Conservation (phyloP, 805 yeast genomes). For the Candida stauntonica region DNA sequence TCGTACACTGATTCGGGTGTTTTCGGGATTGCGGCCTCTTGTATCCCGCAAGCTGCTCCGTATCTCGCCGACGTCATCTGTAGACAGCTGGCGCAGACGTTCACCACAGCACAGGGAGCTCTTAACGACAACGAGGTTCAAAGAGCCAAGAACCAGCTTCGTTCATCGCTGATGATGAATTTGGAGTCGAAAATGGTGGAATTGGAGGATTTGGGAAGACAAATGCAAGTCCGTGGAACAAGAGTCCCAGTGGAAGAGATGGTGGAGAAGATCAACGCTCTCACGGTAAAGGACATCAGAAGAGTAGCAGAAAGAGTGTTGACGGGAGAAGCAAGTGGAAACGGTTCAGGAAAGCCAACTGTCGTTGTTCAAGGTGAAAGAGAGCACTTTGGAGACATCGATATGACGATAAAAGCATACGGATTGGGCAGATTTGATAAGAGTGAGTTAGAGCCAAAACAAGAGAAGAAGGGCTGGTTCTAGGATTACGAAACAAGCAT, state of each 20-base stretch:
- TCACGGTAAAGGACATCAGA: conserved; percentile 64
- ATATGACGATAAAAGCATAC: conserved; percentile 54
- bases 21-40: conserved; percentile 82
- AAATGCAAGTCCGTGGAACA: conserved; percentile 77
- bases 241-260: conserved; percentile 75
- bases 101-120: conserved; percentile 53
- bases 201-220: conserved; percentile 93
- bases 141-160: conserved; percentile 90
- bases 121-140: conserved; percentile 68
- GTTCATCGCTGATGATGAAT: conserved; percentile 85
- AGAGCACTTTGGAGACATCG: conserved; percentile 81
- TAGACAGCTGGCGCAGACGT: conserved; percentile 50
- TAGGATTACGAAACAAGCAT: no score
- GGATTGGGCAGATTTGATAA: conserved; percentile 45
- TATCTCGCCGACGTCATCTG: conserved; percentile 77
- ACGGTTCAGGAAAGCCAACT: conserved; percentile 68
- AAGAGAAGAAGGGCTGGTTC: not conserved
- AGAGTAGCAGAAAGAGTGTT: conserved; percentile 72
- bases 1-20: conserved; percentile 87
- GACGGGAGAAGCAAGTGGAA: conserved; percentile 52
- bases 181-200: conserved; percentile 91
- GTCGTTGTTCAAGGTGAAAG: conserved; percentile 87
- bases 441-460: conserved; percentile 1
- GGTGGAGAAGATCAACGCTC: conserved; percentile 67
- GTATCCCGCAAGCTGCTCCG: conserved; percentile 82